Evolutionary conservation across 208 protist species (phyloP).

Genomic region (Leishmania lainsoni): DNA sequence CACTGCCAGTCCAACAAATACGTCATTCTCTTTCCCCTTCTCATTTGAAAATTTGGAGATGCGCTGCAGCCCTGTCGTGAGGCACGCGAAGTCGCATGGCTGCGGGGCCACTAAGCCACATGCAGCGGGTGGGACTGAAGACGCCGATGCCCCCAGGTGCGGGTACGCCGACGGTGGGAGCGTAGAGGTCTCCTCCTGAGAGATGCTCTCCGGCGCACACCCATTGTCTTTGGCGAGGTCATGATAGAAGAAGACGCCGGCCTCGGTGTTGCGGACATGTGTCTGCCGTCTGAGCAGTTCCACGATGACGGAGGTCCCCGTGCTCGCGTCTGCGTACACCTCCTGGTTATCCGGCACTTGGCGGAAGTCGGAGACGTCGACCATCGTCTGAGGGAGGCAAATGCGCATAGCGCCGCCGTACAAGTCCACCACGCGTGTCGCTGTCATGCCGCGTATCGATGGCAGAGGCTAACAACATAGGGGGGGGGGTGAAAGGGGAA

Average conservation of each 20-base stretch:
- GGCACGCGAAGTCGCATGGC: conserved; percentile 50
- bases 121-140: neutral
- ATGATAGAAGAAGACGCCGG: conserved; percentile 60
- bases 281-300: conserved; percentile 66
- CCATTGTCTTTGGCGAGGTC: conserved; percentile 75
- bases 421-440: conserved; percentile 35
- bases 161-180: conserved; percentile 43
- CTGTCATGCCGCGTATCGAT: neutral
- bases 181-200: neutral
- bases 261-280: conserved; percentile 43
- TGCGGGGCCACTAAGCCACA: conserved; percentile 2
- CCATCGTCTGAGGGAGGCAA: conserved; percentile 32
- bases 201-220: conserved; percentile 25
- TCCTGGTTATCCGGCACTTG: conserved; percentile 85
- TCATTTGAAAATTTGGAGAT: conserved; percentile 82
- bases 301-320: conserved; percentile 63
- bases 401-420: conserved; percentile 78
- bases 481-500: neutral
- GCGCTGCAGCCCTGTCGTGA: conserved; percentile 50
- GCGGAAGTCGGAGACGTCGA: conserved; percentile 68
- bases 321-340: conserved; percentile 61
- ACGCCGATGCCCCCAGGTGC: conserved; percentile 15
- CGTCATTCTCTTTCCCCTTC: conserved; percentile 62
- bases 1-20: conserved; percentile 61
- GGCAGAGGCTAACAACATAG: neutral